Evolutionary conservation across 495 filamentous ascomycete genomes (phyloP), one percentile per base, ranked within the genome.

Genomic region (Xylaria sp.): DNA sequence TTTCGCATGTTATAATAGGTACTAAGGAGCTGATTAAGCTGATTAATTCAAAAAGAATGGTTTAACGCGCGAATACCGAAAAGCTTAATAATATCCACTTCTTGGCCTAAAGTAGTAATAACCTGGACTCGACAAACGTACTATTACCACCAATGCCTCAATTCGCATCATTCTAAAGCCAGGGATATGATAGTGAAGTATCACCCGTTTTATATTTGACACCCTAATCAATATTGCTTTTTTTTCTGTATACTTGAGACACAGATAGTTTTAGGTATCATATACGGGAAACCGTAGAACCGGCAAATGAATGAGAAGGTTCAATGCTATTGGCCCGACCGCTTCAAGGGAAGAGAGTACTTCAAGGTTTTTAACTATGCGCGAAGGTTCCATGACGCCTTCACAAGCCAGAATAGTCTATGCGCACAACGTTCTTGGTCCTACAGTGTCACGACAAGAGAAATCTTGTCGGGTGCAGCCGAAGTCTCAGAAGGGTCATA

Each of bases 1-100:
- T 46, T 2, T 3, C 11, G 44, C 15, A 21, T 9, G 7, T 24
- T 55, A 11, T 17, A 31, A 55, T 55, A 11, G 43, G 29, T 35
- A 6, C 24, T 33, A 5, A 40, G n/a, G 21, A 6, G 61, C 61
- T 64, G 61, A 63, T 63, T 63, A 44, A 63, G 61, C 61, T 63
- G 61, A 64, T 59, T 59, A 59, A 59, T 59, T 55, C 2, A 0
- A 14, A 43, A 3, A 7, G 5, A 31, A 3, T 62, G 1, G 35
- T 17, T 17, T 4, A 15, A 21, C 2, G 35, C 59, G 59, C 35
- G 57, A 37, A 37, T 59, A 59, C 33, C 19, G 17, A 37, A 9
- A 9, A 37, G 57, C 57, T 59, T 59, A 55, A 55, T 55, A 55
- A 55, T 53, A 26, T 11, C 5, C 5, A 29, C 50, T 53, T 53